Base-by-base conservation (phyloP, 176 grass and related monocot genomes). In the Oryza rufipogon region DNA sequence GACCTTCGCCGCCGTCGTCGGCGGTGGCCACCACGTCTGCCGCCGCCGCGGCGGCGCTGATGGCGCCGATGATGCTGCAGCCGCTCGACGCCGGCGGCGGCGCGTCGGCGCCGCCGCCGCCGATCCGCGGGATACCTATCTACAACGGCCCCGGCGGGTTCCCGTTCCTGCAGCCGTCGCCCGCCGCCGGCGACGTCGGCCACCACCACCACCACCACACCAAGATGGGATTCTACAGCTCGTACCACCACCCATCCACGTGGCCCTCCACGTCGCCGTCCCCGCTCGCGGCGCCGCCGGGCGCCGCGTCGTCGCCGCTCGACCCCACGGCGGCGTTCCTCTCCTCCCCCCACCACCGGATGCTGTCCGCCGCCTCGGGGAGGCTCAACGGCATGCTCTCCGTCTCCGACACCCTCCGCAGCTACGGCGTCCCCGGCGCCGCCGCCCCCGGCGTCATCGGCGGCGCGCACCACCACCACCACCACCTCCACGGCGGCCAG, bases 61-160 rank as follows among this genome's bases (percentile, higher is more conserved):
- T 90, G 79, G 33, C 66, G 36, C 48, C 81, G 75, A 78, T 88
- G 36, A 90, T 93, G 94, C 69, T 68, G 48, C 92, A 78, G 33
- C 83, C 79, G 22, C 70, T 76, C 15, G 80, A 80, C 39, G 69
- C 41, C 0, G 83, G 80, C 9, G 47, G 41, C 8, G 41, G 42
- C 9, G 17, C 61, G n/a, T 91, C 88, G 76, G 75, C 36, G 19
- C 11, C 87, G 17, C 11, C 87, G 17, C 42, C 68, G 22, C 91
- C 93, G 58, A 99, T 96, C 78, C 91, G 92, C 56, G 96, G 93
- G 32, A 92, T 99, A 83, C 96, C 96, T 64, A 89, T 96, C 84
- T 96, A 99, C 86, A 93, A 91, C 84, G 84, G 83, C 60, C 58
- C 73, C 4, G 76, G 84, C 9, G 80, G 81, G 23, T 80, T 94